Percentiles rank a stretch among this genome's conserved stretches.
phyloP scores from a whole-genome alignment of 1,284 basidiomycete species.

The Boletus calvinii region DNA sequence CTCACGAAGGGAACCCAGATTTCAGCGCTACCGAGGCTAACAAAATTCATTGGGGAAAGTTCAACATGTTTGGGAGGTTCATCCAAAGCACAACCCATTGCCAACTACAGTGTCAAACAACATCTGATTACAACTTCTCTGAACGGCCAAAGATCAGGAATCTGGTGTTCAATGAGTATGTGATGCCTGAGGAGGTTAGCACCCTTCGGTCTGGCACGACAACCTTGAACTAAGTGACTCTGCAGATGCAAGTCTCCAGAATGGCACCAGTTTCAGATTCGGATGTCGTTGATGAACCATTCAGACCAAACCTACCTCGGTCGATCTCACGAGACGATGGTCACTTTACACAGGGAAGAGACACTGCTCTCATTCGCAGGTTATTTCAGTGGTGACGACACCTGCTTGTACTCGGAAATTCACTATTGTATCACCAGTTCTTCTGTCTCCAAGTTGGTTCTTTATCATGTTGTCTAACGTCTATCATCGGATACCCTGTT shows the following conservation, averaged over 20 bases:
- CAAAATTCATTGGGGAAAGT: constrained; percentile 84
- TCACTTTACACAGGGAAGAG: constrained; percentile 34
- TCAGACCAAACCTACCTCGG: constrained; percentile 33
- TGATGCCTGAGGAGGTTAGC: constrained; percentile 68
- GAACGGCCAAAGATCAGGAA: constrained; percentile 51
- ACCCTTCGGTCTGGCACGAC: not conserved
- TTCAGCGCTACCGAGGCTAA: constrained; percentile 53
- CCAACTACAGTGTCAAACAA: constrained; percentile 65
- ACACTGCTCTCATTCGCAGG: constrained; percentile 35
- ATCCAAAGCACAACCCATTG: constrained; percentile 67
- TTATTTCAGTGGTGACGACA: constrained; percentile 33
- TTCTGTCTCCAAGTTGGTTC: constrained; percentile 22
- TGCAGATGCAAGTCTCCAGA: constrained; percentile 58
- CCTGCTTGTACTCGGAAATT: constrained; percentile 25
- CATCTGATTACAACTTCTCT: constrained; percentile 56
- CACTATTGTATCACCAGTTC: constrained; percentile 30
- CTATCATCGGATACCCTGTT: constrained; percentile 38
- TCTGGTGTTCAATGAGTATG: constrained; percentile 47
- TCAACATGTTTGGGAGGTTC: constrained; percentile 80
- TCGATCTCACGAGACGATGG: constrained; percentile 34
- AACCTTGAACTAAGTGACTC: constrained; percentile 6
- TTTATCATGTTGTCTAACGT: constrained; percentile 30
- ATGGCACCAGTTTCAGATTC: constrained; percentile 48
- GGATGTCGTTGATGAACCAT: constrained; percentile 42
- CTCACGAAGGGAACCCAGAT: constrained; percentile 75